Conservation (phyloP, 306 rosid species). For the Malus sylvestris region DNA sequence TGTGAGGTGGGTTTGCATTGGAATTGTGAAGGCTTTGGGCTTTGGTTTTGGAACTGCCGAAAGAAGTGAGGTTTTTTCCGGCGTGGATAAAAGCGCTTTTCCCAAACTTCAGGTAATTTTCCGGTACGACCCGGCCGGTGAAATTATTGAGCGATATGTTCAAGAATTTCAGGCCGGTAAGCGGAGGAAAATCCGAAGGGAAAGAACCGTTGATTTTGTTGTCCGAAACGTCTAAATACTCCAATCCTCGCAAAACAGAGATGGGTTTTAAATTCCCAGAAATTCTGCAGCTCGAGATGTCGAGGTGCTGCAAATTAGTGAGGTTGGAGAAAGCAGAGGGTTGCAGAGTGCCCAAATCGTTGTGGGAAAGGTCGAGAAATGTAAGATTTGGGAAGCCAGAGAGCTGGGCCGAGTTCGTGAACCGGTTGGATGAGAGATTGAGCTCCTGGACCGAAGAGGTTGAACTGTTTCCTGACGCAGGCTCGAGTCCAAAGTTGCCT, state of each 20-base stretch:
- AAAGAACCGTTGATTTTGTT: conserved; percentile 64
- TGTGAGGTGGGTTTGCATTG: neutral
- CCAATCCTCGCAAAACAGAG: conserved; percentile 40
- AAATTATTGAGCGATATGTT: conserved; percentile 68
- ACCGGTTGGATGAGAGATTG: conserved; percentile 70
- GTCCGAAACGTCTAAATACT: conserved; percentile 56
- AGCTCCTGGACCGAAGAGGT: conserved; percentile 47
- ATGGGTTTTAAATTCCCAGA: conserved; percentile 49
- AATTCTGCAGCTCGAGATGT: conserved; percentile 60
- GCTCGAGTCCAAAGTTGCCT: conserved; percentile 47
- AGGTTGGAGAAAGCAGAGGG: conserved; percentile 54
- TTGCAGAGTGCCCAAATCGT: conserved; percentile 30
- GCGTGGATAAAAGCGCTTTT: conserved; percentile 55
- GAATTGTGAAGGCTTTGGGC: conserved; percentile 3
- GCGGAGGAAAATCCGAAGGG: conserved; percentile 75
- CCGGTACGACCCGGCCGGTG: conserved; percentile 15
- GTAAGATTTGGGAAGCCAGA: conserved; percentile 44
- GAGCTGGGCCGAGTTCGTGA: conserved; percentile 53
- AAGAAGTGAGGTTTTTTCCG: conserved; percentile 30
- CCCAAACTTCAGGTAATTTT: conserved; percentile 37
- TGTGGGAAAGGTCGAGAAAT: conserved; percentile 59
- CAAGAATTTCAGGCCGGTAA: conserved; percentile 34
- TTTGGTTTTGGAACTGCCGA: conserved; percentile 23
- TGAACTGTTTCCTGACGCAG: conserved; percentile 12
- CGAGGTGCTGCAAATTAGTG: conserved; percentile 37